Conservation (phyloP, 768 basidiomycete species). For the Rhizopogon salebrosus region DNA sequence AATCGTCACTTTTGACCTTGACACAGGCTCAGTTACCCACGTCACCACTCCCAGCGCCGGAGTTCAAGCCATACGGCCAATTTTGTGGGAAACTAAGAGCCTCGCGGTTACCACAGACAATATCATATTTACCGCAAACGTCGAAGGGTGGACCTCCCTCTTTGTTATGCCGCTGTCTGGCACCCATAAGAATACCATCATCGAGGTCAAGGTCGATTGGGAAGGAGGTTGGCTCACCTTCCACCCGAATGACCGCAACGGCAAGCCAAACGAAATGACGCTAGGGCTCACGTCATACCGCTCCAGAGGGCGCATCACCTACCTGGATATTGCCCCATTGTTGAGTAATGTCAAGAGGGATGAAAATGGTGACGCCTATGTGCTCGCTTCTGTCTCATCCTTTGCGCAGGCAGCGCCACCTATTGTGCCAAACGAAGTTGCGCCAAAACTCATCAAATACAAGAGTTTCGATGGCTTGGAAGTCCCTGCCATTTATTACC, state of each 20-base stretch:
- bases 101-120: slow-evolving; percentile 23
- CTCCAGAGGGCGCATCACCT: slow-evolving; percentile 18
- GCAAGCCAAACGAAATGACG: slow-evolving; percentile 27
- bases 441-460: slow-evolving; percentile 31
- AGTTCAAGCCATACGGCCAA: slow-evolving; percentile 29
- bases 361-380: slow-evolving; percentile 20
- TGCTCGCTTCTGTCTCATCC: slow-evolving; percentile 21
- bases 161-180: slow-evolving; percentile 28
- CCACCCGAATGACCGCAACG: slow-evolving; percentile 28
- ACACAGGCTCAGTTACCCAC: slow-evolving; percentile 25
- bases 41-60: slow-evolving; percentile 31
- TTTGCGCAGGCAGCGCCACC: slow-evolving; percentile 32
- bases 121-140: slow-evolving; percentile 32
- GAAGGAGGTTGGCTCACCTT: slow-evolving; percentile 27
- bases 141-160: slow-evolving; percentile 32
- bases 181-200: slow-evolving; percentile 19
- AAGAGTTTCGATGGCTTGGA: slow-evolving; percentile 38
- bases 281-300: slow-evolving; percentile 27
- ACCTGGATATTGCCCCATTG: slow-evolving; percentile 23
- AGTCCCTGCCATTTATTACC: slow-evolving; percentile 38
- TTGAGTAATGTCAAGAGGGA: slow-evolving; percentile 15
- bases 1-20: slow-evolving; percentile 30
- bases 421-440: slow-evolving; percentile 19
- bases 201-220: slow-evolving; percentile 28
- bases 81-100: slow-evolving; percentile 27